phyloP scores from a whole-genome alignment of 192 early-diverging fungal species.

The Oehlia diaphana region DNA sequence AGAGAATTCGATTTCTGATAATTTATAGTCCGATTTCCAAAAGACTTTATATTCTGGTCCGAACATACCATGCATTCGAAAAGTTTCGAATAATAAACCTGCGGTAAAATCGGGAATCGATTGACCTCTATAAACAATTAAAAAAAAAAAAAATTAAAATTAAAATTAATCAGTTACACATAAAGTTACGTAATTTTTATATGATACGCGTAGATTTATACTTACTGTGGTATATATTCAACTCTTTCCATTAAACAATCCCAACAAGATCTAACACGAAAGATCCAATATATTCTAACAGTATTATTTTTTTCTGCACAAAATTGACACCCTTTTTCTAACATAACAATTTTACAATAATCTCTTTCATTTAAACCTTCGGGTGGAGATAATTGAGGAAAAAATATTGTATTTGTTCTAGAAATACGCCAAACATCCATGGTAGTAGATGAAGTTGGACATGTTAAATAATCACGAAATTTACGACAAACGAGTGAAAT shows the following conservation, averaged over 20 bases:
- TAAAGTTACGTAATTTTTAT: not conserved
- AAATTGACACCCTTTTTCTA: constrained; percentile 9
- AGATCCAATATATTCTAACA: constrained; percentile 2
- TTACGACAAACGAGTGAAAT: not conserved
- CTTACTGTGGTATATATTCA: not conserved
- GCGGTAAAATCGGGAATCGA: not conserved
- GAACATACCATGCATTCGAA: not conserved
- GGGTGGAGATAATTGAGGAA: not conserved
- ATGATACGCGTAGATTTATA: not conserved
- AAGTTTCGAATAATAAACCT: not conserved
- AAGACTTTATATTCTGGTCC: not conserved
- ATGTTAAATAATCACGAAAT: not conserved
- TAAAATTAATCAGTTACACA: not conserved
- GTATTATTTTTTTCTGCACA: not conserved
- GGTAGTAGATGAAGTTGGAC: not conserved
- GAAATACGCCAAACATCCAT: not conserved
- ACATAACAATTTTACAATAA: not conserved
- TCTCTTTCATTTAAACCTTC: not conserved
- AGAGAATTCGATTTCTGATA: not conserved
- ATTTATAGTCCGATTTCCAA: not conserved
- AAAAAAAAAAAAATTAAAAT: no score
- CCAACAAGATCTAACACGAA: constrained; percentile 3
- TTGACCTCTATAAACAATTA: not conserved
- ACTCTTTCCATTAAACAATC: not conserved
- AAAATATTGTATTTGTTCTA: not conserved